phyloP scores from a whole-genome alignment of 805 yeast genomes.

The Brettanomyces naardenensis region DNA sequence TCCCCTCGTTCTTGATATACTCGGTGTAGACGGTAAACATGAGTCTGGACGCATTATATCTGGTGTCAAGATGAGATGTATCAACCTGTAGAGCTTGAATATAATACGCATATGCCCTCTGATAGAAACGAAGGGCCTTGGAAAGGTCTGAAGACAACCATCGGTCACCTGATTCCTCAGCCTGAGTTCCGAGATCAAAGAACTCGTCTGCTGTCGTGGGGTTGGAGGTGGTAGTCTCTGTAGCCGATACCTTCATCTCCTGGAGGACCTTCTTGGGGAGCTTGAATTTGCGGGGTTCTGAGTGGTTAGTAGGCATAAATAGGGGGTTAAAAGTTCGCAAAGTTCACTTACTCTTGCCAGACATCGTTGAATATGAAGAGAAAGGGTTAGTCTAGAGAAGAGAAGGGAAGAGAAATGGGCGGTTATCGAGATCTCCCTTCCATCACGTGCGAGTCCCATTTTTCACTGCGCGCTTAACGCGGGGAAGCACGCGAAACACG shows the following conservation, averaged over 20 bases:
- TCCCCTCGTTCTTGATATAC: conserved; percentile 40
- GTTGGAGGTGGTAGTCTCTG: not conserved
- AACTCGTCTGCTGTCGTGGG: conserved; percentile 43
- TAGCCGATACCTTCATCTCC: conserved; percentile 3
- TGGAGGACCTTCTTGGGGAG: conserved; percentile 11
- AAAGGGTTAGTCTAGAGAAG: no score
- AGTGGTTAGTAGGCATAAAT: no score
- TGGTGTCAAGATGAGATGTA: conserved; percentile 32
- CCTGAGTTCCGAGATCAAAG: conserved; percentile 47
- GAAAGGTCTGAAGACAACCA: conserved; percentile 62
- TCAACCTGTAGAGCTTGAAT: conserved; percentile 25
- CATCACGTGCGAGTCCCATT: no score
- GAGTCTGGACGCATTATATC: conserved; percentile 53
- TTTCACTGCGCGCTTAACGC: no score
- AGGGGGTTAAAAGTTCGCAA: no score
- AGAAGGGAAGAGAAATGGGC: no score
- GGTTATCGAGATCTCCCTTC: no score
- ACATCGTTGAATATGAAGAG: no score
- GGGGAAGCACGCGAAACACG: no score
- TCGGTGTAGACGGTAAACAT: conserved; percentile 50
- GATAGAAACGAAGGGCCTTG: conserved; percentile 59
- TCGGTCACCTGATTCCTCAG: conserved; percentile 71
- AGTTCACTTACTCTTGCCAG: no score
- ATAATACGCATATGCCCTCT: conserved; percentile 44
- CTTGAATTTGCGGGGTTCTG: conserved; percentile 6